These are phyloP conservation scores for Apiospora rasikravindrae DNA, from an alignment of 2,329 filamentous ascomycete species.

Conservation along the genomic window DNA sequence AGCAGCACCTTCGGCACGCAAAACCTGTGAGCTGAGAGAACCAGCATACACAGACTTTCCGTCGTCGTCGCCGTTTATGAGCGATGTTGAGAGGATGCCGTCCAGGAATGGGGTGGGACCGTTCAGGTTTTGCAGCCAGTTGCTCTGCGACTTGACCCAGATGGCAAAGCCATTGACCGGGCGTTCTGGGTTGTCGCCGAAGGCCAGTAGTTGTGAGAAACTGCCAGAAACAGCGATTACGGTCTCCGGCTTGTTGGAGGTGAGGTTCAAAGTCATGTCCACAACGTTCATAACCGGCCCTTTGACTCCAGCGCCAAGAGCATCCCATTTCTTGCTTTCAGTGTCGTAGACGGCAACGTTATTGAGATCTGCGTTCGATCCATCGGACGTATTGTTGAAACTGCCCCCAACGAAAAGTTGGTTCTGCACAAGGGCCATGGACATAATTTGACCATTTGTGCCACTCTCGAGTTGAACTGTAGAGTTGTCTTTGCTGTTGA, in stretches of 20 bases:
- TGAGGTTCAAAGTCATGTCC: slow-evolving; percentile 79
- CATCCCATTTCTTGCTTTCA: slow-evolving; percentile 70
- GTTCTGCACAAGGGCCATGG: slow-evolving; percentile 70
- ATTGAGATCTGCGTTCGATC: slow-evolving; percentile 67
- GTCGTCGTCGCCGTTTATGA: slow-evolving; percentile 67
- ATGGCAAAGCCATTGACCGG: slow-evolving; percentile 79
- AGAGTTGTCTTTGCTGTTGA: slow-evolving; percentile 67
- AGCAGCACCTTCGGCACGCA: slow-evolving; percentile 75
- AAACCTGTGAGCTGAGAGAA: slow-evolving; percentile 76
- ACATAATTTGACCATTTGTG: slow-evolving; percentile 78
- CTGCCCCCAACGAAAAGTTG: slow-evolving; percentile 81
- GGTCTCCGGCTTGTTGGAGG: slow-evolving; percentile 67
- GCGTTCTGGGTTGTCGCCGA: slow-evolving; percentile 65
- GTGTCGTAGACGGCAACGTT: slow-evolving; percentile 80
- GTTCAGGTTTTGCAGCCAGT: slow-evolving; percentile 86
- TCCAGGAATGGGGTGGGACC: slow-evolving; percentile 68
- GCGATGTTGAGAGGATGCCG: slow-evolving; percentile 73
- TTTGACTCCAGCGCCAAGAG: slow-evolving; percentile 86
- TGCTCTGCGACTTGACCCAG: slow-evolving; percentile 84
- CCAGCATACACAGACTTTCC: slow-evolving; percentile 77
- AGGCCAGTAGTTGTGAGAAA: slow-evolving; percentile 75
- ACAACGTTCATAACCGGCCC: slow-evolving; percentile 78
- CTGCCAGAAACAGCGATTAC: slow-evolving; percentile 81
- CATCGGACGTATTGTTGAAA: slow-evolving; percentile 76
- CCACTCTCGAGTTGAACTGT: slow-evolving; percentile 71